phyloP scores from a whole-genome alignment of 2,329 filamentous ascomycete genomes.

The Paraphoma sp. region DNA sequence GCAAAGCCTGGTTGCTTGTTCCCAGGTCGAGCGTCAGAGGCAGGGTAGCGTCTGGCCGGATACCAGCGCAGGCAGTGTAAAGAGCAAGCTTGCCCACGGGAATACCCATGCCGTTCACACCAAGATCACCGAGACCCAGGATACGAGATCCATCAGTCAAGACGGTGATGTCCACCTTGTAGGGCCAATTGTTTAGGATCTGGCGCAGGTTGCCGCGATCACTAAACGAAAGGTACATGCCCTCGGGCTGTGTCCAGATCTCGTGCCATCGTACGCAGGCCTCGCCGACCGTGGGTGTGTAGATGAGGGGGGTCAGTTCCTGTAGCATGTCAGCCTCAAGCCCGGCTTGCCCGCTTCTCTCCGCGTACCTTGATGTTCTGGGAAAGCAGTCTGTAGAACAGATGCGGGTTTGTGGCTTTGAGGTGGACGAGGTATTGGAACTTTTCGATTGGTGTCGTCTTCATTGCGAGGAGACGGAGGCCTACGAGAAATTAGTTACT shows the following conservation, averaged over 20 bases:
- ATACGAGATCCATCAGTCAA: constrained; percentile 95
- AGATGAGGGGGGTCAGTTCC: constrained; percentile 83
- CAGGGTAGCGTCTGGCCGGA: constrained; percentile 75
- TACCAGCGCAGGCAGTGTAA: constrained; percentile 94
- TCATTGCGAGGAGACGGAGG: constrained; percentile 75
- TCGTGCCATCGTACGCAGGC: constrained; percentile 96
- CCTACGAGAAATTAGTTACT: constrained; percentile 54
- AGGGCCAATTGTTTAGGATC: constrained; percentile 93
- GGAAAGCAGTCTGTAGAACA: constrained; percentile 82
- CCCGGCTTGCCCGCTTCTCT: not conserved
- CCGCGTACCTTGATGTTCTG: constrained; percentile 67
- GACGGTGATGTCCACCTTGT: constrained; percentile 93
- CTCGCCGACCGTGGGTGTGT: constrained; percentile 91
- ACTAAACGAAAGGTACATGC: constrained; percentile 92
- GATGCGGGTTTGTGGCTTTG: constrained; percentile 77
- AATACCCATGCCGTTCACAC: constrained; percentile 97
- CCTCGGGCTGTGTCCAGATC: constrained; percentile 93
- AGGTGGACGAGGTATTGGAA: constrained; percentile 81
- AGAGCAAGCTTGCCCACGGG: constrained; percentile 95
- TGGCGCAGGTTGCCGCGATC: constrained; percentile 89
- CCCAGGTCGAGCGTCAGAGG: constrained; percentile 69
- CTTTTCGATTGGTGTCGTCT: constrained; percentile 76
- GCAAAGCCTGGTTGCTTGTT: constrained; percentile 66
- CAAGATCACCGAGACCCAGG: constrained; percentile 90
- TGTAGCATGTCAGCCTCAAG: constrained; percentile 51